A percentile compares a stretch with the other conserved stretches of the same genome.
Evolutionary conservation across 2,329 filamentous ascomycete genomes (phyloP).

Genomic region (Alternaria triticimaculans): DNA sequence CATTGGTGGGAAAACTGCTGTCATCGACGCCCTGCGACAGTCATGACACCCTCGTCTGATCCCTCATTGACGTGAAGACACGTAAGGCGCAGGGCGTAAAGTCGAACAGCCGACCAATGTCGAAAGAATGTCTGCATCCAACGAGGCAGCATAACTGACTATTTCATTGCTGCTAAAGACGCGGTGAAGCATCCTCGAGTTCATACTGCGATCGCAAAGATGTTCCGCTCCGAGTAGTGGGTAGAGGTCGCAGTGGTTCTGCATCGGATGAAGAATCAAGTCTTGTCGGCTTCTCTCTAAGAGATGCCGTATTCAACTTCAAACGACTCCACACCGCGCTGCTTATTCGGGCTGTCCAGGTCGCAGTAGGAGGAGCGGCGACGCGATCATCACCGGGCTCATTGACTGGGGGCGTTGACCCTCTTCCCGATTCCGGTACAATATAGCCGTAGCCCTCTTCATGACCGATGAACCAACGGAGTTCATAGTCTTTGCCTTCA

Average conservation of each 20-base stretch:
- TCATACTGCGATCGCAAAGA: neutral
- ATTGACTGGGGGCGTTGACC: no score
- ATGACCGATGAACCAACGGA: neutral
- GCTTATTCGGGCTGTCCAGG: no score
- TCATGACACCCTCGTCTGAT: neutral
- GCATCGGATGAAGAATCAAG: neutral
- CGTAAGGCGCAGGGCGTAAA: neutral
- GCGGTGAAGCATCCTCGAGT: neutral
- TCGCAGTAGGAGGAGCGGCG: no score
- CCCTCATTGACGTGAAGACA: neutral
- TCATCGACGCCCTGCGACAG: neutral
- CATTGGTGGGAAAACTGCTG: neutral
- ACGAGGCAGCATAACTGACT: neutral
- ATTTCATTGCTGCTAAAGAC: neutral
- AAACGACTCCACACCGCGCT: neutral
- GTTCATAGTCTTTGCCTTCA: neutral
- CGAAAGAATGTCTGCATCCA: neutral
- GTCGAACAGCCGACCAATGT: neutral
- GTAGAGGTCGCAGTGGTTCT: accelerated
- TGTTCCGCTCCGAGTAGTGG: neutral
- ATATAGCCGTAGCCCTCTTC: neutral
- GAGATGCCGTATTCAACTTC: neutral
- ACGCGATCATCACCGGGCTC: neutral
- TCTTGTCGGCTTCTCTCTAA: no score
- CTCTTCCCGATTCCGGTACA: neutral